Evolutionary conservation across 441 rosid species (phyloP), one percentile per base, ranked within the genome.

Genomic region (Macaranga tanarius): DNA sequence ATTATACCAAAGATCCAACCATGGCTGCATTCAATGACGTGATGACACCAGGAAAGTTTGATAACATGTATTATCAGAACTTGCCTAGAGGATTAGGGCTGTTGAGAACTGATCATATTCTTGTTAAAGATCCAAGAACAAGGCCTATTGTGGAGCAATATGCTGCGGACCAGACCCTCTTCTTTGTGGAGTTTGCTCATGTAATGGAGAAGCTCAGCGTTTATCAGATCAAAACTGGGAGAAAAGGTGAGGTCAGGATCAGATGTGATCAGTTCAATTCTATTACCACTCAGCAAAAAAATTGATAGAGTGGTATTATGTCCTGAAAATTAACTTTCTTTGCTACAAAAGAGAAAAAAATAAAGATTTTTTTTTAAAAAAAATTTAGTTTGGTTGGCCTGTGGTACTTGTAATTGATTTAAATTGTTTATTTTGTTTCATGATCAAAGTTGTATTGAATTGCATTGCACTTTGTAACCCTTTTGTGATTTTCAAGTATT

Each of bases 11-110:
- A 25, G 83, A 85, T 59, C 65, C 78, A 7, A 70, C 85, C 3
- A 86, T 92, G 90, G 79, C 96, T 0, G 90, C 93, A 15, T 89
- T 86, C 70, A 89, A 88, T 40, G 96, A 90, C 66, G 86, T 84
- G 16, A 79, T 84, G 47, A 89, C 97, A 5, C 95, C 94, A 1
- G 85, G 88, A 23, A 90, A 88, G 65, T 92, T 92, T 48, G 95
- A 92, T 56, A 90, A 92, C 71, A 87, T 90, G 94, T 92, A 89
- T 76, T 89, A 69, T 80, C 74, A 73, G 82, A 92, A 88, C 55
- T 65, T 90, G 76, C 74, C 73, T 59, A 82, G 73, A n/a, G 94
- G 97, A 15, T 70, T 86, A 75, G 92, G 84, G 75, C 70, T 90
- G 65, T 74, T 92, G 12, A 54, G 72, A 23, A 75, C 84, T 7